A percentile compares a stretch with the other conserved stretches of the same genome.
Evolutionary conservation across 192 early-diverging fungal species (phyloP).

Genomic region (Chytriomyces sp.): DNA sequence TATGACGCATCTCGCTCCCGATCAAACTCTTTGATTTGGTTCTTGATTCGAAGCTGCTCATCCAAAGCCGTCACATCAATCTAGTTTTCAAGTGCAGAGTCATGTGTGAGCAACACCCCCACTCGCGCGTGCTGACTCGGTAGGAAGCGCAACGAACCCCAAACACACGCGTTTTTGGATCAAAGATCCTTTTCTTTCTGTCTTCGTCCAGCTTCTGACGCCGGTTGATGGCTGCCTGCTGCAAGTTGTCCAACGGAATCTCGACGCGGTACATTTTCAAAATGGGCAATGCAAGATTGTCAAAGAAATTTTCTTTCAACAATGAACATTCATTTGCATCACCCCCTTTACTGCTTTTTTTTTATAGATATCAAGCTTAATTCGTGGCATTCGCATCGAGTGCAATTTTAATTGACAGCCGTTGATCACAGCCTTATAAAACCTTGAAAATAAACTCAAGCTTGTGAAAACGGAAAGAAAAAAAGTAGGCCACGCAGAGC

Average conservation of each 20-base stretch:
- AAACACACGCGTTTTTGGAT: conserved; percentile 60
- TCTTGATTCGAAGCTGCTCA: conserved; percentile 61
- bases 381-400: too few species aligned
- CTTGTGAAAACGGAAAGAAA: too few species aligned
- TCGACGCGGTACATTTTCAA: conserved; percentile 65
- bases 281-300: neutral
- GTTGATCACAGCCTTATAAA: too few species aligned
- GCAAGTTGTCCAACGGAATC: conserved; percentile 52
- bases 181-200: conserved; percentile 62
- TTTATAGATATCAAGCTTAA: too few species aligned
- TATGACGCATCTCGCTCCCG: conserved; percentile 50
- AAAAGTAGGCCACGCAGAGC: too few species aligned
- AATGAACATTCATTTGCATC: neutral
- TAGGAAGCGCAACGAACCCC: conserved; percentile 47
- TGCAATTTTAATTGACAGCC: too few species aligned
- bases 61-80: conserved; percentile 61
- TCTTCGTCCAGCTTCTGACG: conserved; percentile 60
- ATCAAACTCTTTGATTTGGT: conserved; percentile 52
- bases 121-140: neutral
- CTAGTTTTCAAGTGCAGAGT: conserved; percentile 35
- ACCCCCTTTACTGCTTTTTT: too few species aligned
- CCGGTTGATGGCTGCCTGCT: conserved; percentile 57
- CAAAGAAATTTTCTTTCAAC: neutral
- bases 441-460: too few species aligned
- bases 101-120: neutral